Conservation (phyloP, 1,284 basidiomycete genomes). For the Clitocybe nebularis region DNA sequence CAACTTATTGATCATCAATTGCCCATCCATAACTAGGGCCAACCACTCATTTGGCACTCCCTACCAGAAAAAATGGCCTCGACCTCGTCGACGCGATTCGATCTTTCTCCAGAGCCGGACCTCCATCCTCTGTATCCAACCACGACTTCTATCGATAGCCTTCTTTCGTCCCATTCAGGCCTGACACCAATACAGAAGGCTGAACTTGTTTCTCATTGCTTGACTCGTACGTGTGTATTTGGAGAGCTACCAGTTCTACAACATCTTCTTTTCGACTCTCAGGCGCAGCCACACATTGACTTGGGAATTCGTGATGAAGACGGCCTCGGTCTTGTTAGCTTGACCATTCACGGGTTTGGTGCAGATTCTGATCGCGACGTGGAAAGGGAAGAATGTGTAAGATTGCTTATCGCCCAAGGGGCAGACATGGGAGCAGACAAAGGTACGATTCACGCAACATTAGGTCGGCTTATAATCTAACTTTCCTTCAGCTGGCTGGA, state of each 20-base stretch:
- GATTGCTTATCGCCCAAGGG: constrained; percentile 76
- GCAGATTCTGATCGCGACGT: constrained; percentile 77
- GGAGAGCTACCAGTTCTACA: constrained; percentile 69
- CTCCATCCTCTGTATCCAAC: constrained; percentile 73
- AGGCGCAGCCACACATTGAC: constrained; percentile 66
- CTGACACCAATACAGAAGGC: constrained; percentile 62
- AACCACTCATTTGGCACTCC: neutral
- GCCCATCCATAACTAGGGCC: too few relatives aligned
- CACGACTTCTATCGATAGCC: constrained; percentile 53
- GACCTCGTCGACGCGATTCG: constrained; percentile 24
- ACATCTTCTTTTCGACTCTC: constrained; percentile 67
- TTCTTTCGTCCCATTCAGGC: constrained; percentile 63
- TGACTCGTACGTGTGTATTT: constrained; percentile 71
- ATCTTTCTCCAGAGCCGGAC: constrained; percentile 70
- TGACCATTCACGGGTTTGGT: constrained; percentile 81
- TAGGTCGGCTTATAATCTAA: constrained; percentile 6
- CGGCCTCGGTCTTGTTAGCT: constrained; percentile 73
- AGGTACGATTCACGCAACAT: constrained; percentile 35
- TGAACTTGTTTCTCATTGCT: constrained; percentile 65
- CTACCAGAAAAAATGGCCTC: constrained; percentile 3
- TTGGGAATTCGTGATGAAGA: constrained; percentile 76
- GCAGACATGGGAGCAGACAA: constrained; percentile 69
- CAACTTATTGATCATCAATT: too few relatives aligned
- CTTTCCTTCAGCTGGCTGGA: constrained; percentile 76
- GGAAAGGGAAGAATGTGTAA: constrained; percentile 84